Percentiles rank a stretch among this genome's conserved stretches.
Conservation (phyloP, 768 basidiomycete genomes). For the Lactifluus hygrophoroides region DNA sequence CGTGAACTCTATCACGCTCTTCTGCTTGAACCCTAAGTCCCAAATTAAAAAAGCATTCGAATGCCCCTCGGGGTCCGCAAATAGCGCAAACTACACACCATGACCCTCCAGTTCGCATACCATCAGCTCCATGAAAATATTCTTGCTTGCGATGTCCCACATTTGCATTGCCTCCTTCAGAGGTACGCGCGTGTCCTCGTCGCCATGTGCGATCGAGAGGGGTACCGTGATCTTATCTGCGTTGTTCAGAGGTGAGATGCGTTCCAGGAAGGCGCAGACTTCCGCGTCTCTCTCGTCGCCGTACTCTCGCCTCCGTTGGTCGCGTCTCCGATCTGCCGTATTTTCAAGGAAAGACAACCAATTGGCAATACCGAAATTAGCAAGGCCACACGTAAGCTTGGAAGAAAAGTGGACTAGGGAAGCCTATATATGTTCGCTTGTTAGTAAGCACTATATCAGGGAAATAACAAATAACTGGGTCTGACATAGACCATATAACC, state of each 20-base stretch:
- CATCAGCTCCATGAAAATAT: slow-evolving; percentile 29
- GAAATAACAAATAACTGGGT: not conserved
- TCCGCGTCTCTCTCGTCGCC: slow-evolving; percentile 34
- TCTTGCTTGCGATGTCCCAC: slow-evolving; percentile 29
- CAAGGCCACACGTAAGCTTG: slow-evolving; percentile 34
- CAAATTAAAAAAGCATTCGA: not conserved
- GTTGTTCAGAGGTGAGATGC: slow-evolving; percentile 34
- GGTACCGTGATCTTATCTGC: slow-evolving; percentile 31
- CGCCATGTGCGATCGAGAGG: slow-evolving; percentile 35
- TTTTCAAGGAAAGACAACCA: slow-evolving; percentile 37
- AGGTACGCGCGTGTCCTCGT: slow-evolving; percentile 33
- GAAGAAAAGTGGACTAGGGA: slow-evolving; percentile 35
- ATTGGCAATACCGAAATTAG: slow-evolving; percentile 34
- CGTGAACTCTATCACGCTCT: slow-evolving; percentile 36
- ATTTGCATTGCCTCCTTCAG: slow-evolving; percentile 33
- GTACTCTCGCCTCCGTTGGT: slow-evolving; percentile 32
- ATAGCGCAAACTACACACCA: too few species aligned
- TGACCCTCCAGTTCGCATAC: slow-evolving; percentile 37
- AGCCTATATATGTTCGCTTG: slow-evolving; percentile 23
- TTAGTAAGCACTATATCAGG: not conserved
- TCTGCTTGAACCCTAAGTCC: slow-evolving; percentile 33
- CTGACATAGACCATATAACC: slow-evolving; percentile 18
- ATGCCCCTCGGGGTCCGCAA: not conserved
- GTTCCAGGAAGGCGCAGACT: slow-evolving; percentile 32
- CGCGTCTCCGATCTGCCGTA: slow-evolving; percentile 31